Evolutionary conservation across 192 early-diverging fungal genomes (phyloP), one percentile per base, ranked within the genome.

Genomic region (Backusella luteola): DNA sequence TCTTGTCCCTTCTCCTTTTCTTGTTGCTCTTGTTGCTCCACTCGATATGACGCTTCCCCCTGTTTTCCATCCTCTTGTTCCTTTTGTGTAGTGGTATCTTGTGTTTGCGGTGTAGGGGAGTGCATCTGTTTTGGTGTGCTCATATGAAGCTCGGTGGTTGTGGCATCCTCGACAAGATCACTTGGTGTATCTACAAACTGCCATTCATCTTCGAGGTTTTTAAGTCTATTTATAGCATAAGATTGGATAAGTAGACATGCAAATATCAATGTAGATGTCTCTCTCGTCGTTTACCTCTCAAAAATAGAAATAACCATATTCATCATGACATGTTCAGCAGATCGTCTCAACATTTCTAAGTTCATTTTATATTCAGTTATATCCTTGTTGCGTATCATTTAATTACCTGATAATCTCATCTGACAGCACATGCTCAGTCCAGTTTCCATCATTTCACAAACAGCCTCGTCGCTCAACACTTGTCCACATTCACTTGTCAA

Each of bases 371-470:
- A 8, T 26, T 26, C 2, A 12, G 12, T 4, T 63, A 21, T 29
- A 4, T 63, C n/a, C 11, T 29, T 19, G 11, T 14, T 26, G 15
- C 12, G 21, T 26, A 42, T 11, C 44, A 59, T 21, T 32, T 72
- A 38, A 63, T 75, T 88, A 88, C 87, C 96, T 80, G 92, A 95
- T 21, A 97, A 79, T 59, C 96, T 84, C 76, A 93, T 91, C 86
- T 97, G 97, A 81, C 97, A 98, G 81, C 94, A 95, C 94, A 99
- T 97, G 79, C 95, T 95, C 70, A 99, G 90, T 17, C 93, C 96
- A 23, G 96, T 96, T 86, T 99, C 98, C 81, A 98, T 94, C 89
- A 98, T 97, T 76, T 96, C 96, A 80, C 98, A 99, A 15, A 98
- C 90, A 15, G 93, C 92, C 79, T 95, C 96, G 80, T 99, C 97